Evolutionary conservation across 495 filamentous ascomycete genomes (phyloP), one percentile per base, ranked within the genome.

Genomic region (Trichoderma asperelloides): DNA sequence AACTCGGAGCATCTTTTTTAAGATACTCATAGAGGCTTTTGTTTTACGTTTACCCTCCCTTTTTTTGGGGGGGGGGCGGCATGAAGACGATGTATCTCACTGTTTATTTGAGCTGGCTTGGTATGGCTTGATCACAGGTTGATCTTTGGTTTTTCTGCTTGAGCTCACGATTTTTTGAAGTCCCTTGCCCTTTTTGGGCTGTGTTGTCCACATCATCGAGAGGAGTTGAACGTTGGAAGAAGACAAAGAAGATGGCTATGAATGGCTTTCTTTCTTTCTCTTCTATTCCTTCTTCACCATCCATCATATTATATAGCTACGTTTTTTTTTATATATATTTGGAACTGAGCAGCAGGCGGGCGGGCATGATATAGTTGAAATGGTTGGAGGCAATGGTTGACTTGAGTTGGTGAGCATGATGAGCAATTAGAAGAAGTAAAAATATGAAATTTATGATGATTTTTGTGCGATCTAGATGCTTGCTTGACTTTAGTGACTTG

Each of bases 271-370:
- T 15, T 8, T 60, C 6, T n/a, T 27, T 0, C 13, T 15, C 3
- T 28, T 27, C 51, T 60, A 28, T 51, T 51, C 21, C 2, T 51
- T 18, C 41, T 16, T 16, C 41, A 1, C 9, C 9, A 43, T 8
- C 9, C 2, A 3, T 43, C 41, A 8, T 33, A 33, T 51, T 51
- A 55, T 55, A 55, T 55, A 55, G 49, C 21, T 55, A 55, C 21
- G 49, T 21, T 55, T 55, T 25, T 47, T 47, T 18, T 47, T 37
- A 37, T 7, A 37, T 37, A 45, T n/a, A 51, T 21, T 25, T 51
- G 47, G 47, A 51, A 37, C 47, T 51, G 47, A 51, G 47, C 47
- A 51, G 47, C 47, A 60, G 12, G 55, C 55, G 30, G 55, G 55
- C 55, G 55, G 55, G 25, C 55, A 60, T 60, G 55, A 27, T 28